A percentile compares a stretch with the other conserved stretches of the same genome.
These are phyloP conservation scores for Macaranga tanarius DNA, from an alignment of 441 rosid genomes.

Conservation along the genomic window DNA sequence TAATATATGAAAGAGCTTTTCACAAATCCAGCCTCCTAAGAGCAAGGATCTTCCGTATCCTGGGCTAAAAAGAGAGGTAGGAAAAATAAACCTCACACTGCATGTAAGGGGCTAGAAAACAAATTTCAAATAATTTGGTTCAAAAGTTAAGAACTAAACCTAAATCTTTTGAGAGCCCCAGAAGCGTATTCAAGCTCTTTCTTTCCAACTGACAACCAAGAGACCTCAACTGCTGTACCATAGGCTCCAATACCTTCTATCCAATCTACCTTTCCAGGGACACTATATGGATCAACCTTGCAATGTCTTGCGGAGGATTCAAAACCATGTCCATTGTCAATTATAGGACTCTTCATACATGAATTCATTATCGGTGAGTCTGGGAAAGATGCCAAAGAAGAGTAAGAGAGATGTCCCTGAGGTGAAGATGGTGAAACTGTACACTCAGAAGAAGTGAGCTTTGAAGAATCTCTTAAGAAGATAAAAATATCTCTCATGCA, in stretches of 20 bases:
- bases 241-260: conserved; percentile 45
- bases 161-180: conserved; percentile 65
- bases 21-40: not conserved
- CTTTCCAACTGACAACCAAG: conserved; percentile 63
- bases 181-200: conserved; percentile 64
- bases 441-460: conserved; percentile 31
- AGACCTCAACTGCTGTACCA: conserved; percentile 54
- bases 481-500: conserved; percentile 72
- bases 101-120: not conserved
- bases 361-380: conserved; percentile 39
- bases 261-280: conserved; percentile 50
- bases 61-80: not conserved
- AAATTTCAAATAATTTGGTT: not conserved
- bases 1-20: conserved; percentile 2
- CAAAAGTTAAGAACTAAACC: conserved; percentile 31
- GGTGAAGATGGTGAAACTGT: conserved; percentile 45
- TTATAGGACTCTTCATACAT: conserved; percentile 32
- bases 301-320: conserved; percentile 29
- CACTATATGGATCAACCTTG: conserved; percentile 46
- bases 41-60: conserved; percentile 3
- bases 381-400: conserved; percentile 45
- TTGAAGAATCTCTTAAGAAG: conserved; percentile 56
- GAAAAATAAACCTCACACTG: not conserved
- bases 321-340: conserved; percentile 27
- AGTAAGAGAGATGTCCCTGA: conserved; percentile 44